Base-by-base conservation (phyloP, 2,329 filamentous ascomycete species). In the Calonectria pauciramosa region DNA sequence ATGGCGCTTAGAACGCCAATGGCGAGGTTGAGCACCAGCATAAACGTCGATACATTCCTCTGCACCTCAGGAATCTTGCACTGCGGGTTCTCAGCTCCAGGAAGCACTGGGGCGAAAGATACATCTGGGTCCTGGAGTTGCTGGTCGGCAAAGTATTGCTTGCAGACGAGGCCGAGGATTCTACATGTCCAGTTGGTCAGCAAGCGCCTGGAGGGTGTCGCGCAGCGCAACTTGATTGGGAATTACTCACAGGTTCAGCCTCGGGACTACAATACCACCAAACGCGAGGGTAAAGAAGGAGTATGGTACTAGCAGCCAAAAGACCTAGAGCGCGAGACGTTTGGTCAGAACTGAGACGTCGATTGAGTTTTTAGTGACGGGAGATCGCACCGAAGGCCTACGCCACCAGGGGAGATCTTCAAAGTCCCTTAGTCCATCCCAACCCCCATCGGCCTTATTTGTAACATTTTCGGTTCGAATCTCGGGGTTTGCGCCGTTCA, bases 261-360 rank as follows among this genome's bases (percentile, higher is more conserved):
- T 97, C 13, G 96, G 96, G 11, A 98, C 95, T 10, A 97, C 88
- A 9, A 95, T 91, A 71, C 95, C 95, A 38, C 96, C 97, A 84
- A 97, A 96, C 0, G 96, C 96, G 69, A 97, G 87, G 0, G 95
- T 95, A 82, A 95, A 96, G 56, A 98, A 85, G 71, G 94, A 89
- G 84, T 96, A 97, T 0, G 96, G 94, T 0, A 91, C 91, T 10
- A 99, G 84, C 6, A 99, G 89, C 95, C 96, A 99, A 84, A 90
- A 95, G 68, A 97, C 91, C 94, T 95, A 75, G 41, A 63, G 64
- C 14, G 36, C 16, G 23, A 20, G 23, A 26, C 69, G 34, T 26
- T 73, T 59, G 68, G 77, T 85, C 77, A 84, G 80, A 75, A 54
- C 70, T 65, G 38, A 28, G 34, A 52, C 38, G 59, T 47, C 51